These are phyloP conservation scores for Cymbopogon flexuosus DNA, from an alignment of 202 grass and related monocot genomes.

Conservation along the genomic window DNA sequence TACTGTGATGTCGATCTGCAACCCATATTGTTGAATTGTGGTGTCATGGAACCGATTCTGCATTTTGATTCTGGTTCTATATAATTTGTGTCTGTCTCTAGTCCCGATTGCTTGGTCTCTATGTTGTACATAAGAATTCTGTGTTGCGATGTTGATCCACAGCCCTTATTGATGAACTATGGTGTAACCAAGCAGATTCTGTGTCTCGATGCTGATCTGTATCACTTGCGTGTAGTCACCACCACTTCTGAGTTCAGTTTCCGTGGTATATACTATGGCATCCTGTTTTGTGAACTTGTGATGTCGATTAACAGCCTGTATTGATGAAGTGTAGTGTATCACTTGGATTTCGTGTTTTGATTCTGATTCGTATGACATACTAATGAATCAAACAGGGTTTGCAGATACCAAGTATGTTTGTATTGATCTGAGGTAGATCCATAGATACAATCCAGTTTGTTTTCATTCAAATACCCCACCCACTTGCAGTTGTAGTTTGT, in stretches of 20 bases:
- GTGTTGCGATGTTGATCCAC: background rate
- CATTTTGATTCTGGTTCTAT: background rate
- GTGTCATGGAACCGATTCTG: background rate
- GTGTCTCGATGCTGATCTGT: background rate
- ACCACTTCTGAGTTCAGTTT: background rate
- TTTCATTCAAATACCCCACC: background rate
- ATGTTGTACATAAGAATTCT: background rate
- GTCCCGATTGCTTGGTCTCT: background rate
- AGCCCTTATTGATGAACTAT: background rate
- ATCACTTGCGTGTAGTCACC: background rate
- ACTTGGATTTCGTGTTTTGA: background rate
- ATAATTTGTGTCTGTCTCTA: background rate
- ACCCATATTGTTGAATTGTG: background rate
- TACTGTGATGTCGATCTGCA: background rate
- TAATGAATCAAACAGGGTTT: background rate
- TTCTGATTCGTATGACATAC: background rate
- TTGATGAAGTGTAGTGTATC: background rate
- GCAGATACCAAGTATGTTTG: background rate
- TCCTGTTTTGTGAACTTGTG: too few species aligned
- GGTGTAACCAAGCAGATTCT: background rate
- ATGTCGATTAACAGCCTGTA: too few species aligned
- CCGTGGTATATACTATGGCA: too few species aligned
- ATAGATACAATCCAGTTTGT: background rate
- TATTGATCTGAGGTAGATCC: background rate
- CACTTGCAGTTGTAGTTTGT: background rate